Base-by-base conservation (phyloP, 192 early-diverging fungal species). In the Haplosporangium gracile region DNA sequence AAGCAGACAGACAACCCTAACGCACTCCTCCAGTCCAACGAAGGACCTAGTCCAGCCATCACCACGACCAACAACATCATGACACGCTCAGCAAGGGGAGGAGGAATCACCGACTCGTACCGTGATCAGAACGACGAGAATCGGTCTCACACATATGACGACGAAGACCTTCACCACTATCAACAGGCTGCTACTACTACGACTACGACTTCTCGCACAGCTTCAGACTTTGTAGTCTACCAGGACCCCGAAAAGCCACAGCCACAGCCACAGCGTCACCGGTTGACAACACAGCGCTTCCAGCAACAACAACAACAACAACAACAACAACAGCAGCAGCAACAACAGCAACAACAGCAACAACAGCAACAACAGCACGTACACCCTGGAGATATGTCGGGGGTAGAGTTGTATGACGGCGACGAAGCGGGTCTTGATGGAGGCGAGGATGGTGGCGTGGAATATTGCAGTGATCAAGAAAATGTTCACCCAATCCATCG, bases 361-460 rank as follows among this genome's bases (percentile, higher is more conserved):
- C 70, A 72, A 24, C 77, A 55, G 24, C 77, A 78, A 72, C 68
- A 69, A 70, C 76, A 68, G 68, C 65, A 68, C 22, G 7, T 16
- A 5, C 77, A 78, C 43, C 69, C 70, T 39, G 77, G 77, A 55
- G 77, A 78, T 55, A 78, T 71, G 72, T 73, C 72, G 5, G 72
- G 72, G 9, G 10, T 73, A 2, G 72, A 73, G 0, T 16, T 73
- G 15, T 36, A 47, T 24, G 40, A 73, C 2, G 72, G 18, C 7
- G 26, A 40, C n/a, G 43, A 60, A 26, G 10, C 32, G 0, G 49
- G 29, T 40, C 9, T 34, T 29, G 60, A 65, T 4, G 60, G 60
- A 32, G 29, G 10, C 60, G 60, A 65, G 11, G 4, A 32, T 32
- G 60, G 29, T 4, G 29, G 60, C 10, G 11, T 13, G 26, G 70